Percentiles rank a stretch among this genome's conserved stretches.
phyloP scores from a whole-genome alignment of 441 rosid genomes.

The Sinapis alba region DNA sequence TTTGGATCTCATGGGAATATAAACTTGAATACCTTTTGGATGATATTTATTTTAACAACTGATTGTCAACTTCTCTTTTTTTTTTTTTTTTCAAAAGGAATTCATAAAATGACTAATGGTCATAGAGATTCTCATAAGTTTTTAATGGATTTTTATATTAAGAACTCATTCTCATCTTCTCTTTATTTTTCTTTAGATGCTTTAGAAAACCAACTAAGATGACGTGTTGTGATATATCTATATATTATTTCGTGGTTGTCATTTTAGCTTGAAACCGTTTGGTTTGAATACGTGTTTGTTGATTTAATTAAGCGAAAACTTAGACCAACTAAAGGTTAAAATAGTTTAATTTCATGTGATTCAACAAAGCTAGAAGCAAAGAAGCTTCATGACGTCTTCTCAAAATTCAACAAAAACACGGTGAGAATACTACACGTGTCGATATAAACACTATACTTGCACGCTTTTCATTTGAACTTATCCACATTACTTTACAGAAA shows the following conservation, averaged over 20 bases:
- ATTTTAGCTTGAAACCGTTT: background rate
- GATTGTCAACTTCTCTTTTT: no score
- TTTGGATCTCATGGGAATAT: constrained; percentile 17
- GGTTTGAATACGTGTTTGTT: constrained; percentile 8
- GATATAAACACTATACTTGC: background rate
- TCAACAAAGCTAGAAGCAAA: constrained; percentile 14
- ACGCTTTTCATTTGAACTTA: background rate
- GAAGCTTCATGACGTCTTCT: constrained; percentile 23
- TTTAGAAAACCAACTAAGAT: background rate
- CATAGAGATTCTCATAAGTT: background rate
- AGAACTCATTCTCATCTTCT: background rate
- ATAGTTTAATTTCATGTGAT: background rate
- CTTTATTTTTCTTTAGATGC: background rate
- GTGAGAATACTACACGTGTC: constrained; percentile 25
- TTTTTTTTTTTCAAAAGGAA: no score
- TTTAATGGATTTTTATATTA: background rate
- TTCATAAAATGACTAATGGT: background rate
- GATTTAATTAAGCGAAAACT: constrained; percentile 4
- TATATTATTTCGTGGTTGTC: background rate
- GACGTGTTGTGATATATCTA: background rate
- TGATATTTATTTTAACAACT: no score
- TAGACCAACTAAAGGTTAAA: constrained; percentile 3
- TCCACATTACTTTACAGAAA: constrained; percentile 24
- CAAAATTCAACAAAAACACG: constrained; percentile 16
- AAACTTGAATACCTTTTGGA: background rate